Evolutionary conservation across 2,329 filamentous ascomycete species (phyloP), one percentile per base, ranked within the genome.

Genomic region (Kalaharituber pfeilii): DNA sequence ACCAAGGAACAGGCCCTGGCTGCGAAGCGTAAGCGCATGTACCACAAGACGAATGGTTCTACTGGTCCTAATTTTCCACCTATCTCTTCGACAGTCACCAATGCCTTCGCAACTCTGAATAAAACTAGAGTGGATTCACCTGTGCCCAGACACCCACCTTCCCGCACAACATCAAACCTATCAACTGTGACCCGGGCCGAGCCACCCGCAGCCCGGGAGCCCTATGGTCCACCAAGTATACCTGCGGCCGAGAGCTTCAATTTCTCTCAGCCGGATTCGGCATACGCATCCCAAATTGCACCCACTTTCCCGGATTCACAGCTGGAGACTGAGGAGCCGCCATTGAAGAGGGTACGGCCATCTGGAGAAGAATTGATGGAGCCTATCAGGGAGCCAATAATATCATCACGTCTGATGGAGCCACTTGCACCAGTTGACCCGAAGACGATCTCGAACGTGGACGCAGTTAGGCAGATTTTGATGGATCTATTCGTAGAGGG

Each of bases 1-100:
- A 98, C 91, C 33, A 98, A 98, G 69, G 91, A 96, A 69, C 91
- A 96, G 69, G 91, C 91, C 57, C 94, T 96, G 88, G 91, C 91
- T 9, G 89, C 89, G 4, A 83, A 87, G 69, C 75, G 91, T 62
- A 96, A 98, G 68, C 79, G 89, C 60, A 79, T 95, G 69, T 96
- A 95, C 70, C 94, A 83, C 61, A 75, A 78, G 49, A 71, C 75
- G 11, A 79, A 78, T 63, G 79, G 77, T 64, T 62, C 80, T 73
- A 80, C 84, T 49, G 88, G 87, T 18, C 95, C 91, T 1, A 95
- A 95, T 67, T 96, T 98, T 72, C 88, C 88, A 66, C 95, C 93
- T 65, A 96, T 98, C 60, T 96, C 89, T 3, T 84, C 80, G 59
- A 94, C 87, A 1, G 88, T 91, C 1, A 91, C 86, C 3, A 89